A percentile compares a stretch with the other conserved stretches of the same genome.
These are phyloP conservation scores for Conticribra weissflogii DNA, from an alignment of 108 stramenopile species.

Conservation along the genomic window DNA sequence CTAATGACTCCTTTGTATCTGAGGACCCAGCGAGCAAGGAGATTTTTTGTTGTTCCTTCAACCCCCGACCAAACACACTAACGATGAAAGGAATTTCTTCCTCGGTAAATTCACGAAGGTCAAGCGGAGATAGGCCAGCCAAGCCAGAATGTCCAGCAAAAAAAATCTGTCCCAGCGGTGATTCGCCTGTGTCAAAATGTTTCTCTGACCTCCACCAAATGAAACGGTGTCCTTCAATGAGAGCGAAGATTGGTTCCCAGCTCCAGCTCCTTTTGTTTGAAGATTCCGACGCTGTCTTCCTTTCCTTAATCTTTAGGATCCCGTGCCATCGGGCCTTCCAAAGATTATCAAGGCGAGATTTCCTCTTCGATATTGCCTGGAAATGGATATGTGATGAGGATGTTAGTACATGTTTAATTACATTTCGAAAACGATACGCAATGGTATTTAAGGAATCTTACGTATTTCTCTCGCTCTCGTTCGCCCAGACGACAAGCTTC, in stretches of 20 bases:
- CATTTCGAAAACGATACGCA: too few relatives aligned
- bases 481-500: constrained; percentile 63
- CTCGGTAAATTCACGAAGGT: constrained; percentile 56
- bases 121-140: constrained; percentile 76
- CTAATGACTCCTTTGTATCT: constrained; percentile 52
- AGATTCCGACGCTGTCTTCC: constrained; percentile 22
- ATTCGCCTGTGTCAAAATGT: constrained; percentile 82
- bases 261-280: constrained; percentile 39
- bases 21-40: constrained; percentile 48
- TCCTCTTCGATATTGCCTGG: constrained; percentile 54
- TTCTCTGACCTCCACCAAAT: constrained; percentile 79
- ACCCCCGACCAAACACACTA: constrained; percentile 72
- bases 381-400: too few relatives aligned
- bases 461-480: constrained; percentile 54
- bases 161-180: constrained; percentile 65
- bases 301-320: constrained; percentile 46
- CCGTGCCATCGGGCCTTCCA: constrained; percentile 83
- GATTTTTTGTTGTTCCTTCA: constrained; percentile 57
- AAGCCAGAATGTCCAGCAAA: constrained; percentile 86
- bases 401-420: too few relatives aligned
- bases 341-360: constrained; percentile 60
- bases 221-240: constrained; percentile 84
- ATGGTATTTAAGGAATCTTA: constrained; percentile 6
- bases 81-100: constrained; percentile 53
- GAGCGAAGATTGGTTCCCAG: constrained; percentile 66